phyloP scores from a whole-genome alignment of 2,329 filamentous ascomycete species.

The Claviceps capensis region DNA sequence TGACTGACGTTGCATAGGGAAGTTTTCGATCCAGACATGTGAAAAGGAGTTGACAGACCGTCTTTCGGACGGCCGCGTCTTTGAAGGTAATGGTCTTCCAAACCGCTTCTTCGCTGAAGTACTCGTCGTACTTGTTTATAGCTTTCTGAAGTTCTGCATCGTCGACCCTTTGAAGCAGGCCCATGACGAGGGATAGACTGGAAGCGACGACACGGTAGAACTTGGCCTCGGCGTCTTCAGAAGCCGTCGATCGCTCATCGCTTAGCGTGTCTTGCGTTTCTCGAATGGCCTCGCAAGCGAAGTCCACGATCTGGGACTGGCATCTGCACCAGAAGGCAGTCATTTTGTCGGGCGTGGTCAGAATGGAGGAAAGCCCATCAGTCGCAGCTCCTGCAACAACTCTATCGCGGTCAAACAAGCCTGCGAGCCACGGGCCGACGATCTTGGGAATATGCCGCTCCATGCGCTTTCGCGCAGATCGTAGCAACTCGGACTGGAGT shows the following conservation, averaged over 20 bases:
- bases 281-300: slow-evolving; percentile 63
- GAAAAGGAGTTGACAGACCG: slow-evolving; percentile 36
- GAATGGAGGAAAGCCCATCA: slow-evolving; percentile 61
- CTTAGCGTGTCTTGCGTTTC: slow-evolving; percentile 76
- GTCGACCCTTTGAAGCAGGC: slow-evolving; percentile 33
- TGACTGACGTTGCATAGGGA: slow-evolving; percentile 34
- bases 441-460: slow-evolving; percentile 64
- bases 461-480: slow-evolving; percentile 64
- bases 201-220: slow-evolving; percentile 59
- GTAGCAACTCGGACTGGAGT: slow-evolving; percentile 51
- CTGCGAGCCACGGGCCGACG: slow-evolving; percentile 82
- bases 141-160: slow-evolving; percentile 44
- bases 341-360: slow-evolving; percentile 69
- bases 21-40: slow-evolving; percentile 33
- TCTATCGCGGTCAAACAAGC: slow-evolving; percentile 74
- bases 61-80: slow-evolving; percentile 38
- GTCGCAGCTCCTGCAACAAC: slow-evolving; percentile 62
- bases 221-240: slow-evolving; percentile 76
- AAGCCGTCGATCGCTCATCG: slow-evolving; percentile 71
- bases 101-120: slow-evolving; percentile 52
- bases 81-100: slow-evolving; percentile 54
- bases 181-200: slow-evolving; percentile 40
- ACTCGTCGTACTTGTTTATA: slow-evolving; percentile 45
- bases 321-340: slow-evolving; percentile 67
- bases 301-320: slow-evolving; percentile 67